Evolutionary conservation across 148 eudicot species (phyloP).

Genomic region (Silene uniflora): DNA sequence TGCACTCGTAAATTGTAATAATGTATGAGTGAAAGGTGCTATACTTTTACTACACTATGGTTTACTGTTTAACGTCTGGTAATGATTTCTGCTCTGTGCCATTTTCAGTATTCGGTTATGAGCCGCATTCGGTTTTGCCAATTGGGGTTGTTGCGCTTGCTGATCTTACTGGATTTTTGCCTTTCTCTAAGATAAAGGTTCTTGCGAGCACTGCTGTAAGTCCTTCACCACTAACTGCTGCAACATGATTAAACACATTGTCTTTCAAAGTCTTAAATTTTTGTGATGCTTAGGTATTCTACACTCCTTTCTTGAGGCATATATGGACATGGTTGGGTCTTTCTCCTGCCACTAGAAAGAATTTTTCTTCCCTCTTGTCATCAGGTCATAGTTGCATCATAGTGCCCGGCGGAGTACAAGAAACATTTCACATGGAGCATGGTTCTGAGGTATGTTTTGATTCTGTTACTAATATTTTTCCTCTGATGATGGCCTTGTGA

Average conservation of each 20-base stretch:
- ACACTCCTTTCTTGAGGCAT: constrained; percentile 86
- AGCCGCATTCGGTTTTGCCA: constrained; percentile 94
- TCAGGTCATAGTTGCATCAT: constrained; percentile 82
- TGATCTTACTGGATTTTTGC: constrained; percentile 73
- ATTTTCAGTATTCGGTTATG: constrained; percentile 76
- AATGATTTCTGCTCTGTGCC: constrained; percentile 1
- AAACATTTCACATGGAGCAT: constrained; percentile 71
- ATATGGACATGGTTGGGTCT: constrained; percentile 96
- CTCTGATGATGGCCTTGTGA: neutral
- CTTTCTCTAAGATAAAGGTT: constrained; percentile 60
- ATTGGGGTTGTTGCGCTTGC: constrained; percentile 72
- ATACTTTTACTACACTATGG: neutral
- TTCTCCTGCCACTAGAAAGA: constrained; percentile 67
- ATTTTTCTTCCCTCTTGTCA: constrained; percentile 54
- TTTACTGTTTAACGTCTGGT: constrained; percentile 1
- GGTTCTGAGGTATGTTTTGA: constrained; percentile 53
- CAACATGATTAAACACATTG: neutral
- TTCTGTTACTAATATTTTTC: neutral
- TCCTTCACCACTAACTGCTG: constrained; percentile 18
- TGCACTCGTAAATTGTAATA: too few species aligned
- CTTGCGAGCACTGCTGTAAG: constrained; percentile 93
- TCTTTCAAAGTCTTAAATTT: constrained; percentile 7
- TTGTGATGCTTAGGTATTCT: constrained; percentile 53
- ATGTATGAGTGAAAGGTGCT: neutral
- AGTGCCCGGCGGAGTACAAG: constrained; percentile 94